Evolutionary conservation across 2,329 filamentous ascomycete species (phyloP).

Genomic region (Stachybotrys echinatus): DNA sequence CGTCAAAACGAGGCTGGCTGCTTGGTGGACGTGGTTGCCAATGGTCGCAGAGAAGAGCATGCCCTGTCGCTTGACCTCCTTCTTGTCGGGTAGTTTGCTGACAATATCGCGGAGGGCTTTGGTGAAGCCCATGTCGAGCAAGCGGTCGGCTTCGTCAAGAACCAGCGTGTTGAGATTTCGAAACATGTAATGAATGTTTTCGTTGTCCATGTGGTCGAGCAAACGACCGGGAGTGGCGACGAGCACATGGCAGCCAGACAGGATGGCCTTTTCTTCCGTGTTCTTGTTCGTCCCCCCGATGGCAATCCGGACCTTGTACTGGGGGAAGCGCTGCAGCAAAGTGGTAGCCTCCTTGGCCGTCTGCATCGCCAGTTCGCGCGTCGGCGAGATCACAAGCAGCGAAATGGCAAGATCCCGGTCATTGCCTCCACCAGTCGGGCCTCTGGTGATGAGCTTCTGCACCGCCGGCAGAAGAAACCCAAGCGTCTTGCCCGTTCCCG

Average conservation of each 20-base stretch:
- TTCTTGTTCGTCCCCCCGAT: conserved; percentile 77
- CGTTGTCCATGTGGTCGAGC: conserved; percentile 72
- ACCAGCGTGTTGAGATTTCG: conserved; percentile 70
- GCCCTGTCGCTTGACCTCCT: conserved; percentile 57
- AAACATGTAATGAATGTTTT: conserved; percentile 62
- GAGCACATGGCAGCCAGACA: conserved; percentile 71
- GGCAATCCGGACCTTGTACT: conserved; percentile 70
- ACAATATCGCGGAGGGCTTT: conserved; percentile 73
- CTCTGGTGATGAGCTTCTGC: conserved; percentile 60
- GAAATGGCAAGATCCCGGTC: conserved; percentile 30
- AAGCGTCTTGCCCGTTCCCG: conserved; percentile 81
- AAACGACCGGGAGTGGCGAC: conserved; percentile 78
- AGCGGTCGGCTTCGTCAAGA: conserved; percentile 76
- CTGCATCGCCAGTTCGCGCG: conserved; percentile 65
- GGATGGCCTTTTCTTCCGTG: conserved; percentile 63
- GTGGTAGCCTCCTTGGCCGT: conserved; percentile 67
- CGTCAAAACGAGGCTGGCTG: conserved; percentile 65
- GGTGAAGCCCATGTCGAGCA: conserved; percentile 84
- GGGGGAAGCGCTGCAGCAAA: conserved; percentile 65
- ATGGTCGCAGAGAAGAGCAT: conserved; percentile 87
- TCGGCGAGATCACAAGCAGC: conserved; percentile 63
- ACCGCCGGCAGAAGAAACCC: conserved; percentile 81
- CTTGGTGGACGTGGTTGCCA: conserved; percentile 69
- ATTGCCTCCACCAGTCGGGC: conserved; percentile 22
- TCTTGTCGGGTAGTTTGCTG: conserved; percentile 59